Evolutionary conservation across 2,329 filamentous ascomycete genomes (phyloP), one percentile per base, ranked within the genome.

Genomic region (Penicillium oxalicum): DNA sequence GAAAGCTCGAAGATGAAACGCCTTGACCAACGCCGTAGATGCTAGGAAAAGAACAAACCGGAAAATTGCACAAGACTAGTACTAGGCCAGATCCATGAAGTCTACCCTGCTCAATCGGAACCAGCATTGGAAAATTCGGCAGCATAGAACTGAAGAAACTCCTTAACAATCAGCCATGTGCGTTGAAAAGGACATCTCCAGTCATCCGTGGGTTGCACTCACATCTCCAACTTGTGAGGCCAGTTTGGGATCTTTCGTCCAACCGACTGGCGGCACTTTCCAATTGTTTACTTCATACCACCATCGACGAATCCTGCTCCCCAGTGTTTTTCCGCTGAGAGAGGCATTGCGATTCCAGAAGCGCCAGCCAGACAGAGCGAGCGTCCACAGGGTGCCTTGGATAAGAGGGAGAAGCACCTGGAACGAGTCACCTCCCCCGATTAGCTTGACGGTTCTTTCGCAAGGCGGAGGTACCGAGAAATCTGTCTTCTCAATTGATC

Each of bases 281-380:
- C 93, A 97, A 62, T 94, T 89, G 65, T 97, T 97, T 13, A 95
- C 87, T 24, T 80, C 81, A 74, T 89, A 96, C 91, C 93, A 98
- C 93, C 91, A 97, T 57, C 90, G 78, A 60, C 93, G 78, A 42
- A 93, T 73, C 57, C 80, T 81, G 5, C 87, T 88, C 24, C 93
- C 93, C 12, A 87, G 73, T 26, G 82, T 84, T 59, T 81, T 82
- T 7, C 93, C 93, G 54, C 82, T 83, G 57, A 95, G 77, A 63
- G 84, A 83, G 11, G 88, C 84, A 50, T 79, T 86, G 51, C 80
- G 79, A 69, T 97, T 96, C 87, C 87, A 95, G 66, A 87, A 80
- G 62, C 89, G 83, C 91, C 91, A 97, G 48, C 91, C 93, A 57
- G 82, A 82, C 46, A 95, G 78, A 11, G 85, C 78, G 35, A 97